Evolutionary conservation across 2,329 filamentous ascomycete genomes (phyloP).

Genomic region (Aspergillus eucalypticola): DNA sequence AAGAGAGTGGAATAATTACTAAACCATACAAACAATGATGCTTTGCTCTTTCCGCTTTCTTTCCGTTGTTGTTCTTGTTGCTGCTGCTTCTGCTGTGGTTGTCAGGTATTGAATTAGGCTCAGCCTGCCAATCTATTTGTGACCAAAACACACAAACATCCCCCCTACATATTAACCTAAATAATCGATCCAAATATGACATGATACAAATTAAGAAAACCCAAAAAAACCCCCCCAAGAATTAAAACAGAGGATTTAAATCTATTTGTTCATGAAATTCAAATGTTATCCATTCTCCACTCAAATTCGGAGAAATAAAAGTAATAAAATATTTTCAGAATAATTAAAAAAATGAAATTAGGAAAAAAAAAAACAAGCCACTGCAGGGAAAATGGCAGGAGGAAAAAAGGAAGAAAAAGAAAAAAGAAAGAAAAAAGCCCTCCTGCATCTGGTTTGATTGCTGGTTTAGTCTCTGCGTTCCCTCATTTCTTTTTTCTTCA

Average conservation of each 20-base stretch:
- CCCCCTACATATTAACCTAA: background rate
- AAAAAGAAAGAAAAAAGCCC: background rate
- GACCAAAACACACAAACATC: background rate
- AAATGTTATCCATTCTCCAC: background rate
- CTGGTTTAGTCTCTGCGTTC: background rate
- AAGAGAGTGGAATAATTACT: background rate
- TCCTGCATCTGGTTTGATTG: slow-evolving; percentile 4
- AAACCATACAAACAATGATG: background rate
- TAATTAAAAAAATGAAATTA: background rate
- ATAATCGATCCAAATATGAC: background rate
- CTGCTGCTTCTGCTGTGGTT: background rate
- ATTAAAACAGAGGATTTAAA: no score
- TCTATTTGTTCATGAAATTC: background rate
- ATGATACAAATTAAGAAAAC: no score
- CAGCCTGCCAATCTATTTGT: background rate
- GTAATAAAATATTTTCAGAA: background rate
- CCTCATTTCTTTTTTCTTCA: slow-evolving; percentile 7
- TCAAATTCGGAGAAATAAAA: background rate
- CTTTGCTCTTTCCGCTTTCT: background rate
- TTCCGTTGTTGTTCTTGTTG: background rate
- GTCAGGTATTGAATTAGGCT: background rate
- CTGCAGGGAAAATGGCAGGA: background rate
- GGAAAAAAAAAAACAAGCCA: background rate
- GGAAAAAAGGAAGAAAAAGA: background rate
- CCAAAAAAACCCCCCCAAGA: no score